Percentiles rank a stretch among this genome's conserved stretches.
Evolutionary conservation across 2,329 filamentous ascomycete species (phyloP).

Genomic region (Nothophoma quercina): DNA sequence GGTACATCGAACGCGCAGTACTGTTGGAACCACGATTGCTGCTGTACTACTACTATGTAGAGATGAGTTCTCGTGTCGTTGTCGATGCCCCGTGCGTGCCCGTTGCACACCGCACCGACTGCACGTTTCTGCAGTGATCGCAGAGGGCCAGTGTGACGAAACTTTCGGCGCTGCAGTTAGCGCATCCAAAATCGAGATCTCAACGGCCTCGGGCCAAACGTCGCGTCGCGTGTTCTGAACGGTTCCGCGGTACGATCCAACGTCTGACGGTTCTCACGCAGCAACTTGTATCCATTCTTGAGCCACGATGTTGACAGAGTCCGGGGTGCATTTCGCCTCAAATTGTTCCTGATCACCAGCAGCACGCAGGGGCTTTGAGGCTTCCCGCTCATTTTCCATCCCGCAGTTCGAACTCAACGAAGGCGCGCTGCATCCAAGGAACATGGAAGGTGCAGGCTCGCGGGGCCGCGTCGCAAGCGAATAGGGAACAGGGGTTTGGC

Average conservation of each 20-base stretch:
- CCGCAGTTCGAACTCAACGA: slow-evolving; percentile 14
- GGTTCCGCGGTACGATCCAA: slow-evolving; percentile 2
- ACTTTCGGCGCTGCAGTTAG: slow-evolving; percentile 13
- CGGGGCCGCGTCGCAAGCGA: slow-evolving; percentile 24
- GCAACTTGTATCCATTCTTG: background rate
- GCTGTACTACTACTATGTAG: slow-evolving; percentile 3
- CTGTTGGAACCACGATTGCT: slow-evolving; percentile 6
- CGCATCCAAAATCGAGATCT: slow-evolving; percentile 15
- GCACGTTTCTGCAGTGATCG: background rate
- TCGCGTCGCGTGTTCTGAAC: slow-evolving; percentile 15
- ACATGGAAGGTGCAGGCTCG: slow-evolving; percentile 18
- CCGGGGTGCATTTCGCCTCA: slow-evolving; percentile 12
- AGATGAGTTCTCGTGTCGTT: slow-evolving; percentile 4
- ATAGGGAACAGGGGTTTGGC: slow-evolving; percentile 7
- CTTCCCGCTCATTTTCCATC: slow-evolving; percentile 14
- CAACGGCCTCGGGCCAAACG: slow-evolving; percentile 19
- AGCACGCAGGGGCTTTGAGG: slow-evolving; percentile 10
- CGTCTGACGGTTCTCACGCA: background rate
- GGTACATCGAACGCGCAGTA: background rate
- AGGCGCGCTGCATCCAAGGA: slow-evolving; percentile 6
- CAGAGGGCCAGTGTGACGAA: slow-evolving; percentile 10
- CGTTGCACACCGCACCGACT: slow-evolving; percentile 15
- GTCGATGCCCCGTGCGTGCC: slow-evolving; percentile 2
- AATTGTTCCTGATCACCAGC: slow-evolving; percentile 17
- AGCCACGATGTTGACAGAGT: background rate